Evolutionary conservation across 805 yeast species (phyloP).

Genomic region (Lipomyces japonicus): DNA sequence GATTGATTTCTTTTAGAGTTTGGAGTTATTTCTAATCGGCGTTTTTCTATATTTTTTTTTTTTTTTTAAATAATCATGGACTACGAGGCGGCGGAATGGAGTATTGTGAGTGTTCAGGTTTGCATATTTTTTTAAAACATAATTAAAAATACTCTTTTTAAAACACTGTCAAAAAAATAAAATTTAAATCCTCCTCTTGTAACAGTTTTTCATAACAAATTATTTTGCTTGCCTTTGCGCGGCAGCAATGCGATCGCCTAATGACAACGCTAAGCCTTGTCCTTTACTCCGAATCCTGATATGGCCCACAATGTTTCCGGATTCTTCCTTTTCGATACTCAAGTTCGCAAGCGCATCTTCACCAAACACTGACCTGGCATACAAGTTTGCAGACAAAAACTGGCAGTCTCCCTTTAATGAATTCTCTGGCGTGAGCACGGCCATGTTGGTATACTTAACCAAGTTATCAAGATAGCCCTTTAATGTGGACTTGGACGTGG

Average conservation of each 20-base stretch:
- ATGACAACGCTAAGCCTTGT: conserved; percentile 90
- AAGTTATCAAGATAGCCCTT: conserved; percentile 74
- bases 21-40: no score
- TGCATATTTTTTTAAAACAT: no score
- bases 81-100: no score
- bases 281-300: conserved; percentile 96
- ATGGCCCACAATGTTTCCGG: conserved; percentile 82
- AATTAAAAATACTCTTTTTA: no score
- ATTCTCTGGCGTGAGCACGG: conserved; percentile 87
- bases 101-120: no score
- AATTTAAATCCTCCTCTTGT: no score
- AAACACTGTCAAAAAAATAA: no score
- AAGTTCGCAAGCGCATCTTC: conserved; percentile 96
- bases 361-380: conserved; percentile 89
- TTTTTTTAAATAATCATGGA: no score
- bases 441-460: conserved; percentile 85
- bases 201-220: no score
- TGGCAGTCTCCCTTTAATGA: conserved; percentile 64
- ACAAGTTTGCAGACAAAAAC: conserved; percentile 89
- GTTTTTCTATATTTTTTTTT: no score
- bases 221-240: conserved; percentile 15
- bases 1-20: no score
- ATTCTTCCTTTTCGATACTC: conserved; percentile 77
- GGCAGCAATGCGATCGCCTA: conserved; percentile 93
- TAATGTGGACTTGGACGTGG: conserved; percentile 61